A percentile compares a stretch with the other conserved stretches of the same genome.
Evolutionary conservation across 2,329 filamentous ascomycete genomes (phyloP).

Genomic region (Chaetomiaceae sp.): DNA sequence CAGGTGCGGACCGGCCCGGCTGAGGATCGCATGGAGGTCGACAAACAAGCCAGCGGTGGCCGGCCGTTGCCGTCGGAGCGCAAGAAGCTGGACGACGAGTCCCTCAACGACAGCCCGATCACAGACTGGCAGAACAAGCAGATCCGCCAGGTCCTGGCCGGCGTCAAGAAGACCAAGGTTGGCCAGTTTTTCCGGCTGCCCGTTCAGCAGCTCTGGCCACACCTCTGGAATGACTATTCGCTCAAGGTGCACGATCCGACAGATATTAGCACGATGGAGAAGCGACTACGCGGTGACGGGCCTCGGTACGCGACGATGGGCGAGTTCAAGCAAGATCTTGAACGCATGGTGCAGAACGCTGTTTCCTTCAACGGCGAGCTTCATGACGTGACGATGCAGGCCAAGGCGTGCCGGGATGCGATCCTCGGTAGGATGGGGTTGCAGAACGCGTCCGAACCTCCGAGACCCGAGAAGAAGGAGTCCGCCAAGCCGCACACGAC

Average conservation of each 20-base stretch:
- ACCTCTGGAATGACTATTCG: constrained; percentile 68
- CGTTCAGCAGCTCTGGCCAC: constrained; percentile 72
- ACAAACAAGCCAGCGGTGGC: constrained; percentile 25
- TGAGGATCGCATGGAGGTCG: constrained; percentile 29
- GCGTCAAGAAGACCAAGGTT: constrained; percentile 81
- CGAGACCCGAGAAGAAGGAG: constrained; percentile 58
- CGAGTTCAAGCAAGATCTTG: constrained; percentile 68
- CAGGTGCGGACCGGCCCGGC: constrained; percentile 30
- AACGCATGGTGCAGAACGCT: constrained; percentile 75
- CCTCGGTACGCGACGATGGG: constrained; percentile 60
- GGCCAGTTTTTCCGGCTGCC: constrained; percentile 71
- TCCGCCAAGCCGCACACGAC: constrained; percentile 41
- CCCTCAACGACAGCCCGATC: constrained; percentile 46
- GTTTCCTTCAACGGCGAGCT: constrained; percentile 74
- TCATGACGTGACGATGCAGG: constrained; percentile 64
- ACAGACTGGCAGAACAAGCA: constrained; percentile 57
- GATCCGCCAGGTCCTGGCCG: constrained; percentile 61
- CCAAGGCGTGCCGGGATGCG: constrained; percentile 51
- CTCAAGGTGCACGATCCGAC: constrained; percentile 70
- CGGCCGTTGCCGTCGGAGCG: constrained; percentile 31
- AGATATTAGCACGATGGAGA: constrained; percentile 79
- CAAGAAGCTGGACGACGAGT: constrained; percentile 38
- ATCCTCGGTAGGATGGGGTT: constrained; percentile 44
- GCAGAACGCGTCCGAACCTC: constrained; percentile 49
- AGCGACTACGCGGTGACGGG: constrained; percentile 64